These are phyloP conservation scores for Pseudocercospora pini-densiflorae DNA, from an alignment of 2,329 filamentous ascomycete genomes.

Conservation along the genomic window DNA sequence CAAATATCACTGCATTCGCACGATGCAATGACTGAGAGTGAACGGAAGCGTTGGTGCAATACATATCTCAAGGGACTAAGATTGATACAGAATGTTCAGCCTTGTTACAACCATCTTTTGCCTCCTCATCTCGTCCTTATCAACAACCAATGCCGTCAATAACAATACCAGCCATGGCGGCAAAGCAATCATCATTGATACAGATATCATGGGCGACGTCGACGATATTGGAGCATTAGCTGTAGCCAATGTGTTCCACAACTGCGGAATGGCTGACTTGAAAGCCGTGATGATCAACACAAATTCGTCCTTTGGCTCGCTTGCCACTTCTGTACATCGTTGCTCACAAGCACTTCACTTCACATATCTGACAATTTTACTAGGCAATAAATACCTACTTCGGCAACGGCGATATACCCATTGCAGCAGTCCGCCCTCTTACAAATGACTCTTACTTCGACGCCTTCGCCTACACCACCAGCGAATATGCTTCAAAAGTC, in stretches of 20 bases:
- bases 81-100: neutral
- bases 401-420: slow-evolving; percentile 25
- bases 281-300: slow-evolving; percentile 29
- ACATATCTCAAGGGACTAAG: neutral
- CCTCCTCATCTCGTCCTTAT: neutral
- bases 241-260: slow-evolving; percentile 29
- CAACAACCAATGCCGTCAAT: neutral
- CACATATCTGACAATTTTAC: neutral
- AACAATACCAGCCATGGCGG: neutral
- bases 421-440: slow-evolving; percentile 28
- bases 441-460: slow-evolving; percentile 28
- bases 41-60: neutral
- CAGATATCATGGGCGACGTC: slow-evolving; percentile 29
- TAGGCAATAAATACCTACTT: slow-evolving; percentile 20
- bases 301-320: slow-evolving; percentile 25
- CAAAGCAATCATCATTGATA: slow-evolving; percentile 53
- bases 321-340: slow-evolving; percentile 22
- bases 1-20: neutral
- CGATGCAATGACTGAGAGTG: neutral
- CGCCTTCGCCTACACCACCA: slow-evolving; percentile 9
- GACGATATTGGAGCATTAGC: slow-evolving; percentile 32
- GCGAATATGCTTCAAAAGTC: slow-evolving; percentile 30
- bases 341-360: neutral
- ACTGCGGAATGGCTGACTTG: slow-evolving; percentile 27
- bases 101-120: neutral